phyloP scores from a whole-genome alignment of 768 basidiomycete genomes.

The Cantharellus cinnabarinus region DNA sequence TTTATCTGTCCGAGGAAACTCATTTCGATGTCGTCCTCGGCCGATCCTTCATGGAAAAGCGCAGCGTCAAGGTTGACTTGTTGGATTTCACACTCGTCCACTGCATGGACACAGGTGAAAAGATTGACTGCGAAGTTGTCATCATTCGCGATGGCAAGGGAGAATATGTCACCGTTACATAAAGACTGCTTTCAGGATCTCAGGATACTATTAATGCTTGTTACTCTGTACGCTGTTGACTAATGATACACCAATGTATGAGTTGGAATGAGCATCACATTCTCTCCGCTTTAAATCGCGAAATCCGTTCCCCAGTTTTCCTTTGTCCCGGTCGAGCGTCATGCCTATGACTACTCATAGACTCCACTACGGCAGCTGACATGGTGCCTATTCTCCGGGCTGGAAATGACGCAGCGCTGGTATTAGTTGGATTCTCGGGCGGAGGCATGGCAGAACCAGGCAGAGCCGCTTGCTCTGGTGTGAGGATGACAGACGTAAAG shows the following conservation, averaged over 20 bases:
- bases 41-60: slow-evolving; percentile 25
- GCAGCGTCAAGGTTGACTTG: slow-evolving; percentile 62
- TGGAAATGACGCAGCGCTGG: no score
- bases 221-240: no score
- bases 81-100: slow-evolving; percentile 78
- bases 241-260: no score
- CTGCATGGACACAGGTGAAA: slow-evolving; percentile 83
- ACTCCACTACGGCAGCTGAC: no score
- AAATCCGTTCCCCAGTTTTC: neutral
- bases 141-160: slow-evolving; percentile 82
- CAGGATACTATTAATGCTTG: no score
- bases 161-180: slow-evolving; percentile 78
- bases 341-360: neutral
- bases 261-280: neutral
- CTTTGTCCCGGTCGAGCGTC: neutral
- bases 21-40: slow-evolving; percentile 76
- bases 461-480: slow-evolving; percentile 2
- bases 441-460: slow-evolving; percentile 7
- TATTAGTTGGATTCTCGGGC: neutral
- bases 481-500: neutral
- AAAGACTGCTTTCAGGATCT: slow-evolving; percentile 2
- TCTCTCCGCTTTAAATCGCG: neutral
- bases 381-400: no score
- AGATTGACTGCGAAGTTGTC: slow-evolving; percentile 78
- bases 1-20: slow-evolving; percentile 83